A percentile compares a stretch with the other conserved stretches of the same genome.
Evolutionary conservation across 129 eudicot species (phyloP).

Genomic region (Arctium lappa): DNA sequence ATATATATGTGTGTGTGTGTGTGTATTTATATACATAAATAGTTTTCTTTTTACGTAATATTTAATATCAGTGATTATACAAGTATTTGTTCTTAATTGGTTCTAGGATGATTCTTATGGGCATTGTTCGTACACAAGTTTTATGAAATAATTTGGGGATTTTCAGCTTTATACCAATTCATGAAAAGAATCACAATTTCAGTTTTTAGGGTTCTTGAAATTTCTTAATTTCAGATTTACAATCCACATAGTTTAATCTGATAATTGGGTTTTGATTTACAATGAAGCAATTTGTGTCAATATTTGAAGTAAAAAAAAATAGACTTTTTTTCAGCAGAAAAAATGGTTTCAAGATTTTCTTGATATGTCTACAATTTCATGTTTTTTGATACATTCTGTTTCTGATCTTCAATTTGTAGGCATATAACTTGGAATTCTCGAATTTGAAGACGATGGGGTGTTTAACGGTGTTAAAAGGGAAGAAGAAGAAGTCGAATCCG

Average conservation of each 20-base stretch:
- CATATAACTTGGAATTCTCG: background rate
- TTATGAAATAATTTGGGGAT: background rate
- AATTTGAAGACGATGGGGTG: slow-evolving; percentile 64
- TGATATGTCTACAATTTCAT: background rate
- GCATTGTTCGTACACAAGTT: background rate
- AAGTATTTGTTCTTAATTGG: background rate
- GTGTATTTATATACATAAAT: background rate
- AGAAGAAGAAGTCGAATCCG: slow-evolving; percentile 67
- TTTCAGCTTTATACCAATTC: slow-evolving; percentile 16
- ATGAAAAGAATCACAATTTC: slow-evolving; percentile 5
- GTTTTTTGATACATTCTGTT: slow-evolving; percentile 5
- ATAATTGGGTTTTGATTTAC: background rate
- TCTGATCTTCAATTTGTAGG: slow-evolving; percentile 6
- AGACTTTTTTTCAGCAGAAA: background rate
- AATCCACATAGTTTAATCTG: background rate
- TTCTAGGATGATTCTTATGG: background rate
- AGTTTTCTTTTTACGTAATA: background rate
- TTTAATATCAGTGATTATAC: background rate
- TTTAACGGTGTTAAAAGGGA: slow-evolving; percentile 70
- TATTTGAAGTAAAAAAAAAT: background rate
- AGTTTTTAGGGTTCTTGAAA: slow-evolving; percentile 17
- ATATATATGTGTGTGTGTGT: background rate
- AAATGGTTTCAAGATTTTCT: background rate
- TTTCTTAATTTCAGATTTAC: background rate
- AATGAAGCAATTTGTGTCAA: background rate